These are phyloP conservation scores for Kluyveromyces starmeri DNA, from an alignment of 805 yeast genomes.

Conservation along the genomic window DNA sequence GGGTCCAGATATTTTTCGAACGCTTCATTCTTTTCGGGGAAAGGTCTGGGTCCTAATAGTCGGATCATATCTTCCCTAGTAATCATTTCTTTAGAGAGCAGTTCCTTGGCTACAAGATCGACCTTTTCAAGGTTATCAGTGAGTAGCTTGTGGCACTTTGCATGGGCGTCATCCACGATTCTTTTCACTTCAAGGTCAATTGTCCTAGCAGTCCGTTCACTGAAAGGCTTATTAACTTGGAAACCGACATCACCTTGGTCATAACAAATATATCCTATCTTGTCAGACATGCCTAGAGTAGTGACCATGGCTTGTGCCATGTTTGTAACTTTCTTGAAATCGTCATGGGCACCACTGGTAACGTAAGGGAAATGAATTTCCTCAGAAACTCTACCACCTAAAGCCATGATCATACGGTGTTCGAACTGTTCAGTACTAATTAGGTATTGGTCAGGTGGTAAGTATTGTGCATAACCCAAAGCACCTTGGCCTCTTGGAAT, in stretches of 20 bases:
- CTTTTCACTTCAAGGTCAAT: slow-evolving; percentile 80
- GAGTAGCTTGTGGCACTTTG: slow-evolving; percentile 56
- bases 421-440: slow-evolving; percentile 66
- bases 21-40: slow-evolving; percentile 82
- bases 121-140: slow-evolving; percentile 63
- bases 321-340: slow-evolving; percentile 88
- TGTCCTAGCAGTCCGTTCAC: slow-evolving; percentile 72
- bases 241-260: slow-evolving; percentile 42
- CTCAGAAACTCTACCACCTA: slow-evolving; percentile 96
- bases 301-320: slow-evolving; percentile 94
- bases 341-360: slow-evolving; percentile 94
- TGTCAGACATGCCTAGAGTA: slow-evolving; percentile 80
- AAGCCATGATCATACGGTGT: slow-evolving; percentile 92
- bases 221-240: slow-evolving; percentile 72
- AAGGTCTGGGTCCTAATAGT: slow-evolving; percentile 85
- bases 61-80: slow-evolving; percentile 93
- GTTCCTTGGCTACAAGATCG: slow-evolving; percentile 77
- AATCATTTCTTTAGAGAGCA: slow-evolving; percentile 78
- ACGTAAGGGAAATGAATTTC: slow-evolving; percentile 88
- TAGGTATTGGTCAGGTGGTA: slow-evolving; percentile 87
- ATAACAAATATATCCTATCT: slow-evolving; percentile 72
- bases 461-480: slow-evolving; percentile 92
- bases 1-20: slow-evolving; percentile 76
- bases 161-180: slow-evolving; percentile 68
- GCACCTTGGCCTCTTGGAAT: slow-evolving; percentile 97